Evolutionary conservation across 805 yeast species (phyloP).

Genomic region (Wickerhamiella sergipiensis): DNA sequence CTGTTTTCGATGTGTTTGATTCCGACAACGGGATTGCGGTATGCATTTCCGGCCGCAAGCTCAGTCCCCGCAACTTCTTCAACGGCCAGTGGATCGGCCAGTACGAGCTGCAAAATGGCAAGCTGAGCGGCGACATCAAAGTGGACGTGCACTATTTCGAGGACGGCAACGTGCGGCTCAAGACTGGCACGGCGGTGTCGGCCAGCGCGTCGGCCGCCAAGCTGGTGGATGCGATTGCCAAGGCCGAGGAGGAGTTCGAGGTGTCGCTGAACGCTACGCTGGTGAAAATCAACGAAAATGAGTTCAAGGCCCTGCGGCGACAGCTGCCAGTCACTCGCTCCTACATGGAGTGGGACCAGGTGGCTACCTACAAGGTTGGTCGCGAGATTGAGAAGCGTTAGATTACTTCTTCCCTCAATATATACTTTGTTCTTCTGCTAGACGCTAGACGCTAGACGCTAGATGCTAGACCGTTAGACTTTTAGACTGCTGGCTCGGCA

Average conservation of each 20-base stretch:
- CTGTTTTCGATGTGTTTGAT: slow-evolving; percentile 33
- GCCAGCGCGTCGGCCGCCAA: slow-evolving; percentile 8
- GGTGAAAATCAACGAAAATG: slow-evolving; percentile 57
- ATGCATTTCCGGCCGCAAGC: slow-evolving; percentile 55
- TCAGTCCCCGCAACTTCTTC: slow-evolving; percentile 67
- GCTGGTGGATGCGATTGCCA: slow-evolving; percentile 33
- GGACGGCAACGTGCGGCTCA: slow-evolving; percentile 86
- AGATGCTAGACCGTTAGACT: too few relatives aligned
- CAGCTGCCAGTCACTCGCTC: slow-evolving; percentile 85
- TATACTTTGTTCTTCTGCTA: too few relatives aligned
- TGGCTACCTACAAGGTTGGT: slow-evolving; percentile 80
- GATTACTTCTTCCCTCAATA: too few relatives aligned
- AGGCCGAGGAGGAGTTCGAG: slow-evolving; percentile 48
- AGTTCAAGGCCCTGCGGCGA: slow-evolving; percentile 77
- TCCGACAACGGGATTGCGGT: slow-evolving; percentile 27
- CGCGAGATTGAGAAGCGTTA: slow-evolving; percentile 14
- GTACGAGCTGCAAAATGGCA: slow-evolving; percentile 33
- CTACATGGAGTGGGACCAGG: slow-evolving; percentile 88
- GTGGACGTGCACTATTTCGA: slow-evolving; percentile 86
- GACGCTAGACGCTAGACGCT: too few relatives aligned
- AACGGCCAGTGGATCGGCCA: slow-evolving; percentile 79
- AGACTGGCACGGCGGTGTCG: slow-evolving; percentile 27
- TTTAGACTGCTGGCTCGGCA: too few relatives aligned
- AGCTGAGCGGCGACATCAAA: slow-evolving; percentile 29
- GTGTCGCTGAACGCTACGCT: slow-evolving; percentile 47